Evolutionary conservation across 2,329 filamentous ascomycete species (phyloP).

Genomic region (Aspergillus texensis): DNA sequence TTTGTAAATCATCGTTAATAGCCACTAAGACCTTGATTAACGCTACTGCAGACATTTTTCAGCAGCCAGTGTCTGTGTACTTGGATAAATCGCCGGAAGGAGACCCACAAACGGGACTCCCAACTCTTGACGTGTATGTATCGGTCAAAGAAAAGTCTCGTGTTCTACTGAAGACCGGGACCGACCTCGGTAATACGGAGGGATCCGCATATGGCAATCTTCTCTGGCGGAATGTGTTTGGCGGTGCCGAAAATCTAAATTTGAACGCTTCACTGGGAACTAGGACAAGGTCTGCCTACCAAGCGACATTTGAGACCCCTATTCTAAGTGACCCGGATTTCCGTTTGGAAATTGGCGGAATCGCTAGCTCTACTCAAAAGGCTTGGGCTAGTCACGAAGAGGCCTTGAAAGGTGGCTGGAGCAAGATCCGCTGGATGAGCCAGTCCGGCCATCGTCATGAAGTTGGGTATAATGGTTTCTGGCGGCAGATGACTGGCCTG

Average conservation of each 20-base stretch:
- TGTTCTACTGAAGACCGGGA: constrained; percentile 89
- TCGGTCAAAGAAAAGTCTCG: constrained; percentile 77
- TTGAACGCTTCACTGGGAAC: constrained; percentile 88
- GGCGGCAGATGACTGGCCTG: constrained; percentile 86
- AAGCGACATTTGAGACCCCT: constrained; percentile 80
- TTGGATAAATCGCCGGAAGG: constrained; percentile 75
- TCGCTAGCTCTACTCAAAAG: constrained; percentile 84
- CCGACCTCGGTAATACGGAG: constrained; percentile 90
- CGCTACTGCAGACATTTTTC: constrained; percentile 72
- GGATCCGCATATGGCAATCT: constrained; percentile 90
- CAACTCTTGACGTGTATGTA: constrained; percentile 80
- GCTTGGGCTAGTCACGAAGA: constrained; percentile 95
- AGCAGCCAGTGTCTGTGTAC: constrained; percentile 78
- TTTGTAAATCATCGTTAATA: constrained; percentile 45
- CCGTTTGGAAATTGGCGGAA: constrained; percentile 74
- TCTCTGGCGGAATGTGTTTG: constrained; percentile 88
- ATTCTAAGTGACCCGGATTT: constrained; percentile 82
- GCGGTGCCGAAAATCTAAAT: constrained; percentile 86
- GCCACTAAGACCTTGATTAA: constrained; percentile 16
- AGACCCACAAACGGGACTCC: constrained; percentile 63
- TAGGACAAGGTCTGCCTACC: constrained; percentile 87
- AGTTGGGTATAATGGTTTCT: constrained; percentile 76
- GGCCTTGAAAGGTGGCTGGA: constrained; percentile 73
- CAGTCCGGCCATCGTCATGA: constrained; percentile 70
- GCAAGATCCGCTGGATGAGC: constrained; percentile 75